These are phyloP conservation scores for Talaromyces sp. DNA, from an alignment of 2,329 filamentous ascomycete genomes.

Conservation along the genomic window DNA sequence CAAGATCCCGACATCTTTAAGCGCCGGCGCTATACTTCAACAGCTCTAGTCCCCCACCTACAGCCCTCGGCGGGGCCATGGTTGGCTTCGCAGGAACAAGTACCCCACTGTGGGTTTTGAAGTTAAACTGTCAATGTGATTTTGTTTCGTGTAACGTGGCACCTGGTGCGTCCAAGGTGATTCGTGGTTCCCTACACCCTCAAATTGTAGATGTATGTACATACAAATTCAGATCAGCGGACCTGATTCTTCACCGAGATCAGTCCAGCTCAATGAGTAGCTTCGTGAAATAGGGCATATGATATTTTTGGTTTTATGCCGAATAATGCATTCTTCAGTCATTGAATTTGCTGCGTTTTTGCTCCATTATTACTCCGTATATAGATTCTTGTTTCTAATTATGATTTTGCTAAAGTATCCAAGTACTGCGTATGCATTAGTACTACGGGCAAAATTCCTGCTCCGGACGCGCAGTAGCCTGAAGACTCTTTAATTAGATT, in stretches of 20 bases:
- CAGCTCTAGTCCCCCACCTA: not conserved
- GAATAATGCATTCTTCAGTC: too few species aligned
- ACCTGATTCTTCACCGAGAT: too few species aligned
- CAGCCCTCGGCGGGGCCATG: not conserved
- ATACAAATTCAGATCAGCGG: too few species aligned
- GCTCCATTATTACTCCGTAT: too few species aligned
- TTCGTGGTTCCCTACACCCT: not conserved
- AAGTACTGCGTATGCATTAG: too few species aligned
- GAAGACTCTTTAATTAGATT: slow-evolving; percentile 1
- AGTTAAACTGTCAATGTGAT: not conserved
- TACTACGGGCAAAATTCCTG: not conserved
- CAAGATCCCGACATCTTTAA: slow-evolving; percentile 6
- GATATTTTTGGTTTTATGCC: too few species aligned
- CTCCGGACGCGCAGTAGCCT: not conserved
- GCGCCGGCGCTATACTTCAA: slow-evolving; percentile 16
- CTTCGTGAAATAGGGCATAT: too few species aligned
- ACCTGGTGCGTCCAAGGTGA: not conserved
- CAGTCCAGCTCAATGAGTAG: too few species aligned
- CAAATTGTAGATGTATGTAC: not conserved
- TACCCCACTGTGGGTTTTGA: not conserved
- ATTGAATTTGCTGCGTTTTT: too few species aligned
- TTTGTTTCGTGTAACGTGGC: not conserved
- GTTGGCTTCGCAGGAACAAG: not conserved
- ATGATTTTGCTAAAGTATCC: too few species aligned
- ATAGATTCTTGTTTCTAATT: too few species aligned